Base-by-base conservation (phyloP, 164 flowering plant species). In the Macadamia integrifolia region DNA sequence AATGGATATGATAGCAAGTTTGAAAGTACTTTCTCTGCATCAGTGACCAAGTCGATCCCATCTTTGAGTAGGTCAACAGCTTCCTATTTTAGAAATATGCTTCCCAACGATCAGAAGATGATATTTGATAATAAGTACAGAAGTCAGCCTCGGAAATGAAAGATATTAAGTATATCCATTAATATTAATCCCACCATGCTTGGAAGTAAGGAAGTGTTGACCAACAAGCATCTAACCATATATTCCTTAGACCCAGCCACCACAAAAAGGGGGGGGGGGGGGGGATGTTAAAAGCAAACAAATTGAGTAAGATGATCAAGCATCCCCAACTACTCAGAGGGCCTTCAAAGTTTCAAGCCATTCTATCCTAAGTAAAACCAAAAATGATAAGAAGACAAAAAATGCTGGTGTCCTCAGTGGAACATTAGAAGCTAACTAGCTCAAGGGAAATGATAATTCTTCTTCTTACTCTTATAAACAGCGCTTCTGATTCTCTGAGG, bases 1-100 rank as follows among this genome's bases (percentile, higher is more conserved):
- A 94, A 62, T 48, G 99, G 99, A 77, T 90, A 92, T 14, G 97
- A 86, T 23, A 94, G 87, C 73, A 94, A 82, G 71, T 80, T 79
- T 64, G 88, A 71, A 29, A 94, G 88, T 35, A 72, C 82, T 69
- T 85, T 83, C 69, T 90, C 95, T 23, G 97, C 74, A 80, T 94
- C 99, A 7, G 91, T 75, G 60, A 87, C 75, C 82, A 94, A 78
- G 73, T 94, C 93, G 68, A 94, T 83, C 58, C 87, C 96, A 80
- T 89, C 99, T 77, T 89, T 89, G 28, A 94, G 90, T 66, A 92
- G 83, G 60, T 82, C 79, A 44, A 80, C 76, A 64, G 91, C 90
- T 69, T 94, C 98, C 97, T 94, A 83, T 62, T 72, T 62, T 30
- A 69, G 28, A 48, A 13, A 67, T 64, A 65, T 30, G 56, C 8